These are phyloP conservation scores for Sclerotinia sclerotiorum DNA, from an alignment of 2,329 filamentous ascomycete species.

Conservation along the genomic window DNA sequence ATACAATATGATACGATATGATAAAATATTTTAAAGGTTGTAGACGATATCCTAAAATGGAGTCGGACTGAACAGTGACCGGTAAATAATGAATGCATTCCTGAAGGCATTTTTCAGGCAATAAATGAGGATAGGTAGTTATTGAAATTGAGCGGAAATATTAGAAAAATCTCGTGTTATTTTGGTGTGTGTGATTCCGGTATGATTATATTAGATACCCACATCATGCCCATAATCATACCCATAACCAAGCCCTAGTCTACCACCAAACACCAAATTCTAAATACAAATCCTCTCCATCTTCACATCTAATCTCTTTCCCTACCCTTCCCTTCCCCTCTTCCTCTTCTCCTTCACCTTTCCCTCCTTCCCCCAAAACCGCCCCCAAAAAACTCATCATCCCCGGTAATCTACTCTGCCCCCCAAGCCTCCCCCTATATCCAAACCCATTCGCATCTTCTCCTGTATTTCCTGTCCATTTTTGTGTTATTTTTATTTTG, in stretches of 20 bases:
- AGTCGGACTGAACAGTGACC: not conserved
- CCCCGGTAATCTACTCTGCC: constrained; percentile 27
- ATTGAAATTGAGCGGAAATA: not conserved
- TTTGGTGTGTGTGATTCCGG: no score
- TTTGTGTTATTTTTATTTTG: not conserved
- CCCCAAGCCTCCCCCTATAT: not conserved
- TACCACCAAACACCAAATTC: no score
- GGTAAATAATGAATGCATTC: not conserved
- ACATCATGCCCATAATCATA: no score
- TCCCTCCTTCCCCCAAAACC: not conserved
- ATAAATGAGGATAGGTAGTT: not conserved
- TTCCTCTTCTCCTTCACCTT: no score
- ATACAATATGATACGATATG: not conserved
- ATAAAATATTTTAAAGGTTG: not conserved
- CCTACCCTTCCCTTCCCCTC: not conserved
- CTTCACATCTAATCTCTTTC: not conserved
- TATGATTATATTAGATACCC: not conserved
- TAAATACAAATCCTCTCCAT: not conserved
- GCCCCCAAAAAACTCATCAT: constrained; percentile 28
- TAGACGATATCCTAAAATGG: not conserved
- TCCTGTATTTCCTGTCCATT: not conserved
- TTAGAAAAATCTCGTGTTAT: not conserved
- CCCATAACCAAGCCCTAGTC: not conserved
- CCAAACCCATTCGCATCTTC: constrained; percentile 22
- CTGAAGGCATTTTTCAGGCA: not conserved